Base-by-base conservation (phyloP, 495 filamentous ascomycete species). In the Pseudomonodictys pantanalensis region DNA sequence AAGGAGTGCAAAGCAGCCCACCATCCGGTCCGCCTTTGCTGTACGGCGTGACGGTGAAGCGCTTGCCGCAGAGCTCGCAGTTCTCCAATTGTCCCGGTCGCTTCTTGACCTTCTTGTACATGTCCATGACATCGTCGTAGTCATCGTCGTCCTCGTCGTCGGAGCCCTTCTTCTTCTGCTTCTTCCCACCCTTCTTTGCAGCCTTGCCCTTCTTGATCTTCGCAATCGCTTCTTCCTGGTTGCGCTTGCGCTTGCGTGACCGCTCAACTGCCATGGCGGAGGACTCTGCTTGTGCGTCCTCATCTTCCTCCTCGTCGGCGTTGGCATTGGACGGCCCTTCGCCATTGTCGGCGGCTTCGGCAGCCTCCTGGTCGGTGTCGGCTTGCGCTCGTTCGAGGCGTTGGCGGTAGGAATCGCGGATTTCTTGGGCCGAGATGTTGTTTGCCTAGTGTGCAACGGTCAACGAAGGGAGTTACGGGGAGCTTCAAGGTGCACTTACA, bases 1-100 rank as follows among this genome's bases (percentile, higher is more conserved):
- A 98, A 48, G 87, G 85, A 0, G 76, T 76, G 71, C 93, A 98
- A 11, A 98, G 78, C 18, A 98, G 74, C 17, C 91, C 92, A 1
- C 91, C 91, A 17, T 86, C 78, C 0, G 88, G 86, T 12, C 87
- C 88, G n/a, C 83, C 80, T 64, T 89, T 88, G 62, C 85, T 88
- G 69, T 98, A 98, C 0, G 91, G 76, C 0, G 93, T 97, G 25
- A 98, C 93, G 0, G 91, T 96, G 68, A 98, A 98, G 23, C 93
- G 85, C 66, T 90, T 92, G 22, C 82, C 78, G 69, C 93, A 98
- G 6, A 81, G 73, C 43, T 89, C 90, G 65, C 93, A 98, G 64
- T 96, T 92, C 25, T 86, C 89, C 58, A 90, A 81, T 71, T 98
- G 93, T 1, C 90, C 92, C 0, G 93, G 89, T 15, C 85, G 67